Evolutionary conservation across 2,329 filamentous ascomycete genomes (phyloP).

Genomic region (Neofusicoccum sp.): DNA sequence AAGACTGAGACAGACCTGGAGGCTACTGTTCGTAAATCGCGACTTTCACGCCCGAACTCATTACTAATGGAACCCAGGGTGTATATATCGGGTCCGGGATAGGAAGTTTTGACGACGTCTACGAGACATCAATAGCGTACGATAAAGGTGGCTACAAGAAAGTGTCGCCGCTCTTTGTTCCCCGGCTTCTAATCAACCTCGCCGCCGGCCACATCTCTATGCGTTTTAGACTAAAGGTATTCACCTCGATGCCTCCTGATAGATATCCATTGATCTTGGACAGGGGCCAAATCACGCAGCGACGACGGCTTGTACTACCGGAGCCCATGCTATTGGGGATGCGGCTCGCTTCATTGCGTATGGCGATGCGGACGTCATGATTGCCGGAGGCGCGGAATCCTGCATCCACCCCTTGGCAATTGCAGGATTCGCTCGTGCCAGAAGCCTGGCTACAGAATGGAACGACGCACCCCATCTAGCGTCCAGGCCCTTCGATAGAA

Average conservation of each 20-base stretch:
- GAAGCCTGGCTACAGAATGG: conserved; percentile 78
- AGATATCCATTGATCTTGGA: neutral
- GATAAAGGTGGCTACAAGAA: conserved; percentile 80
- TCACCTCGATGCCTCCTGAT: conserved; percentile 41
- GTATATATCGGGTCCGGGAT: conserved; percentile 95
- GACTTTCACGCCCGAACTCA: neutral
- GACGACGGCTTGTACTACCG: conserved; percentile 94
- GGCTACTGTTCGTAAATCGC: conserved; percentile 55
- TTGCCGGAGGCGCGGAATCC: conserved; percentile 91
- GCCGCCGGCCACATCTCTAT: conserved; percentile 94
- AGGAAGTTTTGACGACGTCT: conserved; percentile 88
- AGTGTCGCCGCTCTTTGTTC: conserved; percentile 90
- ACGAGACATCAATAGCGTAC: conserved; percentile 76
- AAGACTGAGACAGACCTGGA: conserved; percentile 62
- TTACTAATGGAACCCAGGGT: conserved; percentile 52
- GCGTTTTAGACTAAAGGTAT: conserved; percentile 70
- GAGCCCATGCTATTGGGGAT: conserved; percentile 91
- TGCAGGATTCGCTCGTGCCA: conserved; percentile 83
- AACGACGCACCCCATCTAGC: conserved; percentile 69
- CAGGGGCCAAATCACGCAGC: conserved; percentile 86
- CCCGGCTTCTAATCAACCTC: conserved; percentile 88
- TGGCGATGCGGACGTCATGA: conserved; percentile 91
- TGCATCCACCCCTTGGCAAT: conserved; percentile 94
- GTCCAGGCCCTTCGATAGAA: conserved; percentile 82
- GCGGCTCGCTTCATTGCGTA: conserved; percentile 88